Evolutionary conservation across 208 protist species (phyloP).

Genomic region (Crithidia acanthocephali): DNA sequence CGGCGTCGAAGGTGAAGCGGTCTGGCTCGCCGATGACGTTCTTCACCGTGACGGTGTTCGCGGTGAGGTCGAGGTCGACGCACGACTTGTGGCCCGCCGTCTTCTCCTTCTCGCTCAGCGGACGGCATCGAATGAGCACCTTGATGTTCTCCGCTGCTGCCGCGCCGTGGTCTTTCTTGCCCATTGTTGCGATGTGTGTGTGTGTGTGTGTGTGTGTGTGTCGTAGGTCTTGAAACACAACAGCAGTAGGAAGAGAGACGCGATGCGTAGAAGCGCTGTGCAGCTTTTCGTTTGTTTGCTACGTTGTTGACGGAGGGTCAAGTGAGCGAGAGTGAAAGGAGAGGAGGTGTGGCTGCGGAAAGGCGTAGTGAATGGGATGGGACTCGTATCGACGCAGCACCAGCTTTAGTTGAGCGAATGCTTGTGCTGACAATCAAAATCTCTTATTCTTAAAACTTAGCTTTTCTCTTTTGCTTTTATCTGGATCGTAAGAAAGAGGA

Average conservation of each 20-base stretch:
- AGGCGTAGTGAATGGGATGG: not conserved
- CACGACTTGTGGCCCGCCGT: constrained; percentile 73
- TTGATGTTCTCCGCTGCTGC: constrained; percentile 88
- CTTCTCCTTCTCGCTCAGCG: constrained; percentile 84
- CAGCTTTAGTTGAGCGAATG: too few species aligned
- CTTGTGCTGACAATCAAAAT: too few species aligned
- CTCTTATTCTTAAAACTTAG: too few species aligned
- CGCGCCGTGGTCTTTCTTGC: constrained; percentile 57
- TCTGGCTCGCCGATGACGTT: constrained; percentile 66
- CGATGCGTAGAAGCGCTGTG: not conserved
- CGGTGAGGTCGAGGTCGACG: constrained; percentile 77
- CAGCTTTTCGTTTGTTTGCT: not conserved
- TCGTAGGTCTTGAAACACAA: not conserved
- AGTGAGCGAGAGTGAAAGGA: too few species aligned
- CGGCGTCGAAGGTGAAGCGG: too few species aligned
- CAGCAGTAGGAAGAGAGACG: not conserved
- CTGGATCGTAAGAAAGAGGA: too few species aligned
- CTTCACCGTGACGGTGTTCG: constrained; percentile 73
- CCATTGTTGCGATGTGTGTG: constrained; percentile 35
- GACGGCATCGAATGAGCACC: constrained; percentile 87
- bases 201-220: not conserved
- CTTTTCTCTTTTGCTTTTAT: not conserved
- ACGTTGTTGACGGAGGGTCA: not conserved
- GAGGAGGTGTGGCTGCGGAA: too few species aligned
- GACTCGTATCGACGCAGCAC: too few species aligned